A percentile compares a stretch with the other conserved stretches of the same genome.
phyloP scores from a whole-genome alignment of 2,329 filamentous ascomycete species.

The Colletotrichum simmondsii region DNA sequence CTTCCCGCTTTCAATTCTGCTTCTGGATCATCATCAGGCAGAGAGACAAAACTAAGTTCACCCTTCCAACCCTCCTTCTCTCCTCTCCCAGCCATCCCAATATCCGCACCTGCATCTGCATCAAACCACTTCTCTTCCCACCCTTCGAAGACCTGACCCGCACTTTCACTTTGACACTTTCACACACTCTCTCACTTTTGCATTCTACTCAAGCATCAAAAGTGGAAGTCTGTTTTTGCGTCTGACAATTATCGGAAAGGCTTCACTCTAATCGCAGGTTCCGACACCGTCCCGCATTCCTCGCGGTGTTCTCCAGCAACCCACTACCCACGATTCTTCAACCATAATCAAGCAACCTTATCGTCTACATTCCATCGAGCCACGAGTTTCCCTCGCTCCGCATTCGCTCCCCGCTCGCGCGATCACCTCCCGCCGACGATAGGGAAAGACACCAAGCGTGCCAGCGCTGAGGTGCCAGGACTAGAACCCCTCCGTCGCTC shows the following conservation, averaged over 20 bases:
- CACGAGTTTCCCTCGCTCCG: not conserved
- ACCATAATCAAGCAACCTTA: not conserved
- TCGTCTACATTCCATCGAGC: not conserved
- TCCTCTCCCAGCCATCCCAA: slow-evolving; percentile 33
- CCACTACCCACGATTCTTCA: not conserved
- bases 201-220: slow-evolving; percentile 15
- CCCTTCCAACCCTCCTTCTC: slow-evolving; percentile 16
- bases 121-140: slow-evolving; percentile 17
- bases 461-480: slow-evolving; percentile 33
- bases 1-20: slow-evolving; percentile 19
- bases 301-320: slow-evolving; percentile 32
- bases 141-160: slow-evolving; percentile 22
- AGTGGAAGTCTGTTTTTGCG: slow-evolving; percentile 28
- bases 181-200: slow-evolving; percentile 10
- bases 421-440: slow-evolving; percentile 1
- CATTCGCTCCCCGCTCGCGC: slow-evolving; percentile 11
- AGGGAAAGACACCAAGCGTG: slow-evolving; percentile 32
- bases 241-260: slow-evolving; percentile 24
- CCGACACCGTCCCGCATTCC: slow-evolving; percentile 34
- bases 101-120: slow-evolving; percentile 27
- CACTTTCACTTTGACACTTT: slow-evolving; percentile 17
- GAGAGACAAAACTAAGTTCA: slow-evolving; percentile 38
- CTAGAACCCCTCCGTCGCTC: slow-evolving; percentile 36
- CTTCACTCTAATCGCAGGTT: slow-evolving; percentile 21
- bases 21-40: slow-evolving; percentile 11